Base-by-base conservation (phyloP, 169 alveolate genomes). In the Plasmodium reichenowi region DNA sequence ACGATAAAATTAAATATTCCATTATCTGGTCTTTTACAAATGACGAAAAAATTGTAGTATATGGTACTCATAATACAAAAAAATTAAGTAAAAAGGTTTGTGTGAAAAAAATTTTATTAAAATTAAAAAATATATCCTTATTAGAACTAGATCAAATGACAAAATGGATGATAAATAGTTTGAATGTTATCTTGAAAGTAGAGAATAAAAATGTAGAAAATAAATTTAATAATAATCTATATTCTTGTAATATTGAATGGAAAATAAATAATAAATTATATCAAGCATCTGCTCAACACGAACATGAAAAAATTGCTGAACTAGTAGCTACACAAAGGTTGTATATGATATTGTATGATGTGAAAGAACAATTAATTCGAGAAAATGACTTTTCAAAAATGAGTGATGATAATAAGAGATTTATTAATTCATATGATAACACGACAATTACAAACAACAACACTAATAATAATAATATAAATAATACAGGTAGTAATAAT, bases 71-170 rank as follows among this genome's bases (percentile, higher is more conserved):
- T 68, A 83, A 48, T 72, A 83, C 80, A 0, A 83, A 83, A 62
- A 83, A 83, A 62, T 67, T 83, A 83, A 83, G 91, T 62, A 83
- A 83, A 56, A 83, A 83, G 29, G 91, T 83, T 43, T 83, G 91
- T 72, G 91, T 83, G 24, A 83, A 83, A 38, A 83, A 83, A 43
- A 83, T 83, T 12, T 43, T 83, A 83, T 72, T 68, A 68, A 83
- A 83, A 72, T 68, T 83, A 68, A 83, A 83, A 83, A 83, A 83
- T 60, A 83, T 83, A 43, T 83, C 91, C 26, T 66, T 83, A 13
- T 68, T 83, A 68, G 91, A 83, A 38, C 22, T 83, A 83, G 91
- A 83, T 72, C 91, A 83, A 83, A 83, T 83, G 91, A 83, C 85
- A 15, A 83, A 83, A 48, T 83, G 91, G 91, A 83, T 83, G 91